Evolutionary conservation across 345 rosid genomes (phyloP).

Genomic region (Populus euphratica): DNA sequence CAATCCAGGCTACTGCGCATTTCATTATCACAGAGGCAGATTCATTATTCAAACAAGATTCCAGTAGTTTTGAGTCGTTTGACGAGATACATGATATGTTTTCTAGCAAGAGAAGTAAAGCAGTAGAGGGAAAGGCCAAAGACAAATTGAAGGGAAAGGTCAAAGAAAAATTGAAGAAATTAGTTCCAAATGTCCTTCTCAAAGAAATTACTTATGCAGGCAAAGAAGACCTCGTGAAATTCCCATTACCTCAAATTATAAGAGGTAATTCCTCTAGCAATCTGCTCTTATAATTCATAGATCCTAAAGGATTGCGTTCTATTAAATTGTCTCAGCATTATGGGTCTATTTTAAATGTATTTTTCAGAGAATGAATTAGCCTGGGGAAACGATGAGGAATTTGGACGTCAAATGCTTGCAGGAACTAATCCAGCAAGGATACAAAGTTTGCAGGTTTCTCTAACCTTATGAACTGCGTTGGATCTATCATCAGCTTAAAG

Average conservation of each 20-base stretch:
- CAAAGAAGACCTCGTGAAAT: slow-evolving; percentile 24
- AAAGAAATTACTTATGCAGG: slow-evolving; percentile 19
- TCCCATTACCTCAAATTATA: slow-evolving; percentile 51
- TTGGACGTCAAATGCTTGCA: slow-evolving; percentile 79
- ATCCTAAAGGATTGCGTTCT: not conserved
- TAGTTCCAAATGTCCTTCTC: slow-evolving; percentile 27
- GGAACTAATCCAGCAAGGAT: slow-evolving; percentile 75
- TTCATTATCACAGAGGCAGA: slow-evolving; percentile 41
- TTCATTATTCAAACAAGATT: slow-evolving; percentile 27
- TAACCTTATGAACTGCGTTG: not conserved
- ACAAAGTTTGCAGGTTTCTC: slow-evolving; percentile 43
- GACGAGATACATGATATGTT: slow-evolving; percentile 46
- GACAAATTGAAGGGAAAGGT: too few species aligned
- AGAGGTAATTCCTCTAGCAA: slow-evolving; percentile 33
- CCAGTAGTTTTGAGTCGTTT: slow-evolving; percentile 43
- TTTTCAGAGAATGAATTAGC: slow-evolving; percentile 46
- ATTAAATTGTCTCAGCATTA: not conserved
- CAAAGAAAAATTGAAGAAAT: slow-evolving; percentile 27
- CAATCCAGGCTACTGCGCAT: slow-evolving; percentile 37
- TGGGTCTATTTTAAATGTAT: not conserved
- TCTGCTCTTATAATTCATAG: not conserved
- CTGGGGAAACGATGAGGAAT: slow-evolving; percentile 76
- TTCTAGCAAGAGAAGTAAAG: slow-evolving; percentile 26
- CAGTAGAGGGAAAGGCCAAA: slow-evolving; percentile 2
- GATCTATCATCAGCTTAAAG: not conserved